These are phyloP conservation scores for Blastomyces emzantsi DNA, from an alignment of 2,329 filamentous ascomycete genomes.

Conservation along the genomic window DNA sequence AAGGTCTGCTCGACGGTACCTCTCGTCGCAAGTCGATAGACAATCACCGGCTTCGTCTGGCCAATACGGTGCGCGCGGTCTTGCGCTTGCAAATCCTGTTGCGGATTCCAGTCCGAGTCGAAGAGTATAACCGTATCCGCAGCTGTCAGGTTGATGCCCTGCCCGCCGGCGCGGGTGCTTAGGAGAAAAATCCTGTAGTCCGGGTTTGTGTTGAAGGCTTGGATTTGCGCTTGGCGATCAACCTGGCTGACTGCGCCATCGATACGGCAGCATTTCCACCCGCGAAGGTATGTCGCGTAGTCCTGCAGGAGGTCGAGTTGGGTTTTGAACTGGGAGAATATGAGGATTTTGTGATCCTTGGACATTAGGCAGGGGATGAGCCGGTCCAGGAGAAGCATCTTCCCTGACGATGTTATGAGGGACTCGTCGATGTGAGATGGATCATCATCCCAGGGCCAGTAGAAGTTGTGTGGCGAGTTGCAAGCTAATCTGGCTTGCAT, in stretches of 20 bases:
- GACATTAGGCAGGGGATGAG: constrained; percentile 67
- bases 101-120: constrained; percentile 90
- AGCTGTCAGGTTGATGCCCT: constrained; percentile 99
- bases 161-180: constrained; percentile 82
- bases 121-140: constrained; percentile 97
- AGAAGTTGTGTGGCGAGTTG: constrained; percentile 94
- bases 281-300: constrained; percentile 68
- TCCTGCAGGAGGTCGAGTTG: constrained; percentile 86
- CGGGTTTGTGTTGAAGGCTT: constrained; percentile 59
- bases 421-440: constrained; percentile 61
- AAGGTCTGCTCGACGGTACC: constrained; percentile 86
- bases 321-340: constrained; percentile 95
- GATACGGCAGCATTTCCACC: constrained; percentile 79
- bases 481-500: constrained; percentile 89
- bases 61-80: constrained; percentile 93
- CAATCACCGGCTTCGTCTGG: constrained; percentile 81
- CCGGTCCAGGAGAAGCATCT: constrained; percentile 89
- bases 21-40: constrained; percentile 88
- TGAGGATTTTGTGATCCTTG: constrained; percentile 77
- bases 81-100: constrained; percentile 93
- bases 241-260: constrained; percentile 76
- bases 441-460: constrained; percentile 67
- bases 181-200: constrained; percentile 71
- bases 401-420: constrained; percentile 79
- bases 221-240: constrained; percentile 61